phyloP scores from a whole-genome alignment of 2,329 filamentous ascomycete species.

The Hypoxylon sp. region DNA sequence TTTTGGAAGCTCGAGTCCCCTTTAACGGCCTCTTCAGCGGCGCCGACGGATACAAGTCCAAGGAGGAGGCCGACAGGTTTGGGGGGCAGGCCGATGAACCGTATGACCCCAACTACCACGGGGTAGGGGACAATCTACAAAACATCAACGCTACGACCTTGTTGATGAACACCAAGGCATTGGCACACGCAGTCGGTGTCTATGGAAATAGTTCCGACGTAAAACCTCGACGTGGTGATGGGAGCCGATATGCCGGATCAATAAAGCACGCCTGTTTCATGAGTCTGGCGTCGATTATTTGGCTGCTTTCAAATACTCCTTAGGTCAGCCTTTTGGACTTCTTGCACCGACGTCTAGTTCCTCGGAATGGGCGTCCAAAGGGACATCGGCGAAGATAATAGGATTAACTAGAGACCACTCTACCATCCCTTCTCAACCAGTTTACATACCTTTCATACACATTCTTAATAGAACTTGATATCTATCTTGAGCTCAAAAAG shows the following conservation, averaged over 20 bases:
- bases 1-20: constrained; percentile 13
- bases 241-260: neutral
- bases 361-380: neutral
- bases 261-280: neutral
- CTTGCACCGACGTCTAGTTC: neutral
- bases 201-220: constrained; percentile 17
- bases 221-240: neutral
- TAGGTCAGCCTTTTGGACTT: neutral
- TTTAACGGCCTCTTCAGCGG: constrained; percentile 28
- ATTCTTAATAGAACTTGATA: neutral
- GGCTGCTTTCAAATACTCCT: constrained; percentile 1
- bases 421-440: constrained; percentile 11
- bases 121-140: constrained; percentile 10
- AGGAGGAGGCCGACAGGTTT: constrained; percentile 14
- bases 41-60: constrained; percentile 25
- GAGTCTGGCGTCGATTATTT: neutral
- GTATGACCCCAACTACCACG: constrained; percentile 25
- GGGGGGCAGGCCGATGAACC: constrained; percentile 9
- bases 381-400: constrained; percentile 9
- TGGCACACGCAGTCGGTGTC: constrained; percentile 21
- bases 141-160: constrained; percentile 25
- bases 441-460: neutral
- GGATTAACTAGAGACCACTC: constrained; percentile 16
- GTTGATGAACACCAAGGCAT: constrained; percentile 21
- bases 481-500: neutral